Evolutionary conservation across 805 yeast species (phyloP).

Genomic region (Teunomyces stri): DNA sequence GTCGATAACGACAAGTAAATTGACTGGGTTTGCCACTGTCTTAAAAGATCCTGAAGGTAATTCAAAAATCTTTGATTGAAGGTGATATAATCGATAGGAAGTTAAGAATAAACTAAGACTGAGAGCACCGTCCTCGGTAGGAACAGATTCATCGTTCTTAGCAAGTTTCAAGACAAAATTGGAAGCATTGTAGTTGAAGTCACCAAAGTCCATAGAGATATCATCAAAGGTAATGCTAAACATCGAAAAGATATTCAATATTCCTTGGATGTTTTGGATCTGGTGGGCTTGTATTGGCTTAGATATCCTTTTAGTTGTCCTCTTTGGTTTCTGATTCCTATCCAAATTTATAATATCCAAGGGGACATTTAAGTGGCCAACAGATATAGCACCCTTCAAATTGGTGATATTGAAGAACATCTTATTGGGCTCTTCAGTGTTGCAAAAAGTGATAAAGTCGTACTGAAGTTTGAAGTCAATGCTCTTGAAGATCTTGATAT

Average conservation of each 20-base stretch:
- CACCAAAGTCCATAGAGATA: conserved; percentile 17
- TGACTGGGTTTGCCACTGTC: conserved; percentile 18
- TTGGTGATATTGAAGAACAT: conserved; percentile 14
- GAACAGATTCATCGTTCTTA: conserved; percentile 8
- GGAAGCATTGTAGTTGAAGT: conserved; percentile 15
- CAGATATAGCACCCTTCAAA: conserved; percentile 10
- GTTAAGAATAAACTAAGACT: conserved; percentile 25
- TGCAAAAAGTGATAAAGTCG: conserved; percentile 20
- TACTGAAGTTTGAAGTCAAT: conserved; percentile 21
- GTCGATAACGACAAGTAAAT: conserved; percentile 21
- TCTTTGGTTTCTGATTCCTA: not conserved
- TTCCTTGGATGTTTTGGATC: not conserved
- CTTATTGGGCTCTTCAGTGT: not conserved
- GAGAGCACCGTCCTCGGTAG: not conserved
- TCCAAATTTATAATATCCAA: conserved; percentile 2
- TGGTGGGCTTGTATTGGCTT: not conserved
- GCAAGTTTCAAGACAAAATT: conserved; percentile 19
- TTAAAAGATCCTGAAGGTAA: conserved; percentile 34
- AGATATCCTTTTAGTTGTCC: not conserved
- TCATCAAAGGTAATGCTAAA: conserved; percentile 22
- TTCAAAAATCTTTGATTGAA: conserved; percentile 29
- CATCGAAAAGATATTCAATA: conserved; percentile 1
- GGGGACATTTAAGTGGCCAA: conserved; percentile 10
- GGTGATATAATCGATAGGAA: conserved; percentile 26
- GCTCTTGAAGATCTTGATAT: conserved; percentile 21